Conservation (phyloP, 305 asterid genomes). For the Fraxinus latifolia region DNA sequence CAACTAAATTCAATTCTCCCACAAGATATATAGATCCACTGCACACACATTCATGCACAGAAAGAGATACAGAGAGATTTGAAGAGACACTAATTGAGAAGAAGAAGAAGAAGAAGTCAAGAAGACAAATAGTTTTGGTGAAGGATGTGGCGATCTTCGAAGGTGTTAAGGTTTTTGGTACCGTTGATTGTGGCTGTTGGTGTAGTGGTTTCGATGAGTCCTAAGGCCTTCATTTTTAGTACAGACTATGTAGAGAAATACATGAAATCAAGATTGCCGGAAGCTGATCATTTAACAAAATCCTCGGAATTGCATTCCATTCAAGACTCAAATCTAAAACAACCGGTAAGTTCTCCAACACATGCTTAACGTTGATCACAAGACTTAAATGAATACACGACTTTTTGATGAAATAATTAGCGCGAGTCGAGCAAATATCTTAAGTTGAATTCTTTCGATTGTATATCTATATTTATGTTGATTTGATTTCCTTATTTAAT, state of each 20-base stretch:
- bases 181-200: constrained; percentile 20
- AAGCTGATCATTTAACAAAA: not conserved
- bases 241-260: constrained; percentile 11
- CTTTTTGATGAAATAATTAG: not conserved
- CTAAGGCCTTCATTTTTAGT: constrained; percentile 13
- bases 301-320: constrained; percentile 4
- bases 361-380: not conserved
- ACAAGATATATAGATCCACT: not conserved
- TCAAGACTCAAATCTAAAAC: not conserved
- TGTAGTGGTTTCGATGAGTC: constrained; percentile 18
- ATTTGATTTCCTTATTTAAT: not conserved
- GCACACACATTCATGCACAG: not conserved
- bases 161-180: constrained; percentile 14
- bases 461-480: not conserved
- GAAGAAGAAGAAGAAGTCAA: not conserved
- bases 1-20: not conserved
- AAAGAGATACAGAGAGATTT: not conserved
- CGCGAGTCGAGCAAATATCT: not conserved
- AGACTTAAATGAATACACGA: not conserved
- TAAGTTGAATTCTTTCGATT: not conserved
- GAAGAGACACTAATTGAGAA: not conserved
- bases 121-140: not conserved
- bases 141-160: not conserved
- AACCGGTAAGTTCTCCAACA: constrained; percentile 15
- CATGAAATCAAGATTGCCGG: constrained; percentile 13